Conservation (phyloP, 1,284 basidiomycete species). For the Malassezia nana region DNA sequence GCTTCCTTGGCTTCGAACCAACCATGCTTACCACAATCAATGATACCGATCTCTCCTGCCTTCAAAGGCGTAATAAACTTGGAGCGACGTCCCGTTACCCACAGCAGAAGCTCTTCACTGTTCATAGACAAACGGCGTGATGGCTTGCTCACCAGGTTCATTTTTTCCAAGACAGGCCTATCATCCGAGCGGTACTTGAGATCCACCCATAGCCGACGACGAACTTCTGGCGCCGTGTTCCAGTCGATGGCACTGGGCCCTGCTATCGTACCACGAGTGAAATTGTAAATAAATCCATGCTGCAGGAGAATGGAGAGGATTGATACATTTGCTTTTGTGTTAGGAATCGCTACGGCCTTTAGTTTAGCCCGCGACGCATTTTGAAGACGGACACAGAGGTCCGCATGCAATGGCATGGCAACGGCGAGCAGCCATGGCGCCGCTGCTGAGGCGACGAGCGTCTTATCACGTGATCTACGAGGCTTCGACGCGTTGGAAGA, state of each 20-base stretch:
- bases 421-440: not conserved
- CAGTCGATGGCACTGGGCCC: constrained; percentile 60
- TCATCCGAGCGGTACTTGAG: constrained; percentile 75
- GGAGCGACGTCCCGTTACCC: constrained; percentile 54
- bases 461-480: constrained; percentile 17
- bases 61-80: constrained; percentile 62
- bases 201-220: constrained; percentile 64
- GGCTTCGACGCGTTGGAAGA: constrained; percentile 16
- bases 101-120: constrained; percentile 59
- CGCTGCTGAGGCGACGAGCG: not conserved
- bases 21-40: constrained; percentile 57
- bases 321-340: constrained; percentile 70
- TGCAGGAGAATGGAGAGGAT: constrained; percentile 75
- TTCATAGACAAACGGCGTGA: constrained; percentile 67
- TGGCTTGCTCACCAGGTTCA: constrained; percentile 66
- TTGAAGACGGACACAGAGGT: constrained; percentile 72
- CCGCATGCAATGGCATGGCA: constrained; percentile 54
- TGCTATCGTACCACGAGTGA: constrained; percentile 67
- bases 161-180: constrained; percentile 63
- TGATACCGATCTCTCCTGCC: constrained; percentile 77
- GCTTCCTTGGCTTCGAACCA: constrained; percentile 51
- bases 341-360: constrained; percentile 61
- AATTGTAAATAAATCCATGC: constrained; percentile 67
- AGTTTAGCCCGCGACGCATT: constrained; percentile 78
- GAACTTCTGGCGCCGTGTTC: constrained; percentile 49